These are phyloP conservation scores for Phytopythium helicoides DNA, from an alignment of 352 stramenopile genomes.

Conservation along the genomic window DNA sequence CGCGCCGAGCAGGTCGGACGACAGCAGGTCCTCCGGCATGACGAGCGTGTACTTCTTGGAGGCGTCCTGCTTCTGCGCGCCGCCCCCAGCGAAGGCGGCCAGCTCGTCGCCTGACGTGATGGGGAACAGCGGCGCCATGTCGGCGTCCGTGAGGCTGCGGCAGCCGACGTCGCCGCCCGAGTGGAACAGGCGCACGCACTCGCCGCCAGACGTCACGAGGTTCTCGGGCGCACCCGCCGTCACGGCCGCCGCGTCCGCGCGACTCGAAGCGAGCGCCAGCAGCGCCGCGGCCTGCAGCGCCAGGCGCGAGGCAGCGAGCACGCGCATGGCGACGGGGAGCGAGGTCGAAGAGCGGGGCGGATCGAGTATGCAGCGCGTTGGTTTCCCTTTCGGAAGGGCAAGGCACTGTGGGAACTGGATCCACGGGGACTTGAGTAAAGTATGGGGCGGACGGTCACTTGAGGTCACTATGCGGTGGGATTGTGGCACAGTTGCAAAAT, in stretches of 20 bases:
- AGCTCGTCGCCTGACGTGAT: constrained; percentile 44
- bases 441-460: too few species aligned
- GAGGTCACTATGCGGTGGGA: too few species aligned
- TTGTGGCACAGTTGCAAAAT: too few species aligned
- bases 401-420: too few species aligned
- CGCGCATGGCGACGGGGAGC: too few species aligned
- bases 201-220: constrained; percentile 52
- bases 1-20: constrained; percentile 20
- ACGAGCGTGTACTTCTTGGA: constrained; percentile 59
- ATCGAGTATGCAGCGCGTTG: too few species aligned
- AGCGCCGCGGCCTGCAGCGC: constrained; percentile 15
- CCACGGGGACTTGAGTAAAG: too few species aligned
- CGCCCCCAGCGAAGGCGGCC: constrained; percentile 32
- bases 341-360: too few species aligned
- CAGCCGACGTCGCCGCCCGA: constrained; percentile 62
- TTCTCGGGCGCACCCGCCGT: constrained; percentile 65
- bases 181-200: constrained; percentile 82
- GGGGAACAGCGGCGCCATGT: constrained; percentile 58
- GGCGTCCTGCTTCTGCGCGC: constrained; percentile 15
- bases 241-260: constrained; percentile 40
- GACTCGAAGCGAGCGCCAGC: constrained; percentile 8
- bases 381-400: too few species aligned
- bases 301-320: constrained; percentile 9
- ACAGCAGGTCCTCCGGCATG: constrained; percentile 59
- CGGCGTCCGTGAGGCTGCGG: constrained; percentile 42